phyloP scores from a whole-genome alignment of 768 basidiomycete species.

The Tricholoma hemisulphureum region DNA sequence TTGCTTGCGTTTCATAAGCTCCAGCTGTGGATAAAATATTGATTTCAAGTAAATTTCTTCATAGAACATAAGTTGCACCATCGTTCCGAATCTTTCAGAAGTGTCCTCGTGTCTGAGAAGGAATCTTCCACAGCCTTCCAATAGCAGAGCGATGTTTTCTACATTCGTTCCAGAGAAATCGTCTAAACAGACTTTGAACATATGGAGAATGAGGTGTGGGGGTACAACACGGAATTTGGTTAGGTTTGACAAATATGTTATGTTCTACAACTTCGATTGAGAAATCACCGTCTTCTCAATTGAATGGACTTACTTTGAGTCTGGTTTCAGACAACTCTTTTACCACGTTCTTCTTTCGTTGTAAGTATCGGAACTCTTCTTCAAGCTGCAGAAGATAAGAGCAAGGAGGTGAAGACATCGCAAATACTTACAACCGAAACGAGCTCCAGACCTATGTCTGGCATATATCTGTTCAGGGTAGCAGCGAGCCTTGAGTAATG shows the following conservation, averaged over 20 bases:
- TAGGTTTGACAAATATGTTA: slow-evolving; percentile 82
- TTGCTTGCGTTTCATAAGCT: slow-evolving; percentile 94
- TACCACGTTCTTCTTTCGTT: slow-evolving; percentile 89
- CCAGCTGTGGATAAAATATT: slow-evolving; percentile 46
- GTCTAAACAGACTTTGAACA: slow-evolving; percentile 96
- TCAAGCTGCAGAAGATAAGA: slow-evolving; percentile 61
- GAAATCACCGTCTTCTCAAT: background rate
- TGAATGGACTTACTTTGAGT: slow-evolving; percentile 57
- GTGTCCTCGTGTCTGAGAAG: slow-evolving; percentile 87
- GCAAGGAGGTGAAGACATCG: background rate
- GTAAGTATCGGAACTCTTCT: slow-evolving; percentile 94
- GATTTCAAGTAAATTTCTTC: background rate
- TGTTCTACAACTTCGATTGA: slow-evolving; percentile 55
- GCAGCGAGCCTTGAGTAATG: slow-evolving; percentile 91
- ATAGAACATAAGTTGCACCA: slow-evolving; percentile 51
- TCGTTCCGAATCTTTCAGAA: slow-evolving; percentile 77
- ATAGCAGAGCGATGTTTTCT: slow-evolving; percentile 85
- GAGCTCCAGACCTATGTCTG: slow-evolving; percentile 84
- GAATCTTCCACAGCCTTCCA: slow-evolving; percentile 95
- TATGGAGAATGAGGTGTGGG: slow-evolving; percentile 87
- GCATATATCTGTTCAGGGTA: slow-evolving; percentile 88
- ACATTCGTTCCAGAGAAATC: slow-evolving; percentile 92
- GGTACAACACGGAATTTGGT: slow-evolving; percentile 96
- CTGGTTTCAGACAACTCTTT: slow-evolving; percentile 86
- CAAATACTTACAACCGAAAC: slow-evolving; percentile 65